A percentile compares a stretch with the other conserved stretches of the same genome.
These are phyloP conservation scores for Corymbia calophylla DNA, from an alignment of 441 rosid species.

Conservation along the genomic window DNA sequence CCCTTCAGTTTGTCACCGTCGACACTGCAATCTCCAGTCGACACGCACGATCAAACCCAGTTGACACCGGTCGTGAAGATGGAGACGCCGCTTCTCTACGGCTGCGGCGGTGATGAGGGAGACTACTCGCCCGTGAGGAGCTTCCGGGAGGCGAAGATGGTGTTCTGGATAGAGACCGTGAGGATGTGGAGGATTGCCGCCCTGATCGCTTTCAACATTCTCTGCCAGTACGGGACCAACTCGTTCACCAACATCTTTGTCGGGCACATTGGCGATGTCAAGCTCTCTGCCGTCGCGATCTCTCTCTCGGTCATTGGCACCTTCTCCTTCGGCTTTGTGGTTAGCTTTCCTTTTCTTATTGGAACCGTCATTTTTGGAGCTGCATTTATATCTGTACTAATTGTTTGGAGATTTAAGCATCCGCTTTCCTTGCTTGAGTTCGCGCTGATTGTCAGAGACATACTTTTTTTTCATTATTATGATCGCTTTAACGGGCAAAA, in stretches of 20 bases:
- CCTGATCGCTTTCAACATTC: constrained; percentile 41
- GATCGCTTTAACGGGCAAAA: background rate
- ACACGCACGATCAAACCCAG: background rate
- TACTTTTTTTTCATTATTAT: background rate
- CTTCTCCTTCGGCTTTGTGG: constrained; percentile 84
- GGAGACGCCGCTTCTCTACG: constrained; percentile 44
- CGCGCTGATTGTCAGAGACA: background rate
- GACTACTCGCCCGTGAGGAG: constrained; percentile 43
- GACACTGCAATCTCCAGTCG: background rate
- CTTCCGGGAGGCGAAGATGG: constrained; percentile 29
- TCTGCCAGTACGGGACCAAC: constrained; percentile 50
- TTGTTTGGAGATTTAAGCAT: background rate
- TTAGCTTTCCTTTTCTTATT: background rate
- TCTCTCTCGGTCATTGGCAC: constrained; percentile 61
- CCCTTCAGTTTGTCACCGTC: background rate
- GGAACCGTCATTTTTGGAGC: background rate
- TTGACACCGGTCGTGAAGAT: constrained; percentile 1
- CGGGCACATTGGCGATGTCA: constrained; percentile 59
- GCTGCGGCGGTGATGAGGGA: background rate
- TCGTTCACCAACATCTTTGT: constrained; percentile 57
- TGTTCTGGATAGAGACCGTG: constrained; percentile 41
- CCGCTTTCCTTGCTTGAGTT: background rate
- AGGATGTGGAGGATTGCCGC: constrained; percentile 65
- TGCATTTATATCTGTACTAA: background rate
- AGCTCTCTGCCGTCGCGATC: constrained; percentile 71